Percentiles rank a stretch among this genome's conserved stretches.
Conservation (phyloP, 768 basidiomycete genomes). For the Boletales sp. region DNA sequence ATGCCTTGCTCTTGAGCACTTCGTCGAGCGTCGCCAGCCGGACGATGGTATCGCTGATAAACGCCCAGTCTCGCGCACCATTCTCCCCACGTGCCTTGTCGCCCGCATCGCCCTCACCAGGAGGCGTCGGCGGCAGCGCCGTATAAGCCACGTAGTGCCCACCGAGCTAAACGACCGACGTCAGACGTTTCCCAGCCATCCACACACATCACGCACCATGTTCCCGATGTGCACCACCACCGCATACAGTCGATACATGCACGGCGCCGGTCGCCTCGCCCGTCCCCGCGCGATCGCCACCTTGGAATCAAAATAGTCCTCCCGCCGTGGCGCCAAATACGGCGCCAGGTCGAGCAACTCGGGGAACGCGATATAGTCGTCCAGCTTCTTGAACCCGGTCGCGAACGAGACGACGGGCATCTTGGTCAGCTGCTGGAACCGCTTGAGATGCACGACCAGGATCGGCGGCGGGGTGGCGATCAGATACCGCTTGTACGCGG, state of each 20-base stretch:
- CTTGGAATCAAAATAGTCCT: conserved; percentile 57
- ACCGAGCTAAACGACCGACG: conserved; percentile 50
- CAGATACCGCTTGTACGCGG: conserved; percentile 93
- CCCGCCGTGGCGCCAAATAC: conserved; percentile 78
- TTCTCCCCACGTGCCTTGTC: conserved; percentile 7
- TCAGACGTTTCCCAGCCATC: no score
- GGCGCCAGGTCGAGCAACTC: conserved; percentile 81
- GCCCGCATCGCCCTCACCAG: conserved; percentile 6
- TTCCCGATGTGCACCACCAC: conserved; percentile 86
- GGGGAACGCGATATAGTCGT: conserved; percentile 90
- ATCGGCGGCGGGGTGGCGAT: conserved; percentile 83
- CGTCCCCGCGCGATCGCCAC: conserved; percentile 21
- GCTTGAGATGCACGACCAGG: conserved; percentile 88
- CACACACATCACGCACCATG: conserved; percentile 53
- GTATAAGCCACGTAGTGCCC: conserved; percentile 90
- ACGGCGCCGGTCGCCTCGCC: conserved; percentile 32
- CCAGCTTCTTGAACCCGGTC: conserved; percentile 81
- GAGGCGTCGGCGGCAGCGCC: conserved; percentile 51
- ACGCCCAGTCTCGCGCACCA: conserved; percentile 71
- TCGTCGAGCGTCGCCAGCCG: conserved; percentile 78
- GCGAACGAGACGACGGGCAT: conserved; percentile 59
- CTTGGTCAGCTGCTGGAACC: conserved; percentile 84
- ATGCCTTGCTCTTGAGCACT: conserved; percentile 87
- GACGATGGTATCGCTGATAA: conserved; percentile 88
- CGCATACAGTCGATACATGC: conserved; percentile 70